Evolutionary conservation across 2,329 filamentous ascomycete species (phyloP).

Genomic region (Dactylella cylindrospora): DNA sequence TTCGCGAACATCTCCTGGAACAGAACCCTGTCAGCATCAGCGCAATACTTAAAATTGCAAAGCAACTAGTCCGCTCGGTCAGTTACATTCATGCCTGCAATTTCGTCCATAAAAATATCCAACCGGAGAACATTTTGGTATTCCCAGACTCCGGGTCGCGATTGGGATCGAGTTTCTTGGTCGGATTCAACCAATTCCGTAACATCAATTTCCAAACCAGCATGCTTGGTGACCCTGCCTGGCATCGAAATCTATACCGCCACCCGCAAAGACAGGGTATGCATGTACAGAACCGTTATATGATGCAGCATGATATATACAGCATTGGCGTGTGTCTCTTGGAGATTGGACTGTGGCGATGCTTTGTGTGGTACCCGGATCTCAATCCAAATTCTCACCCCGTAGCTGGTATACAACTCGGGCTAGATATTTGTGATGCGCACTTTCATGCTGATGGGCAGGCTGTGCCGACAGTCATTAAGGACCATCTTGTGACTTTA

Average conservation of each 20-base stretch:
- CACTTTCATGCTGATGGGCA: background rate
- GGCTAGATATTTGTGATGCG: no score
- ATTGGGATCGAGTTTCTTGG: constrained; percentile 52
- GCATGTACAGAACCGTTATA: constrained; percentile 52
- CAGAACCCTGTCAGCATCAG: constrained; percentile 33
- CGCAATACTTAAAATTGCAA: constrained; percentile 49
- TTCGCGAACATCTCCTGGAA: no score
- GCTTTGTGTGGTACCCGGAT: constrained; percentile 2
- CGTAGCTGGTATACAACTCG: no score
- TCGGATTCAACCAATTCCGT: constrained; percentile 56
- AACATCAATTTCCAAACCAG: constrained; percentile 51
- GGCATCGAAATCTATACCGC: constrained; percentile 57
- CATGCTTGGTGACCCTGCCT: constrained; percentile 52
- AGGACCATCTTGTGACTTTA: constrained; percentile 5
- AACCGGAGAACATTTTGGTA: constrained; percentile 54
- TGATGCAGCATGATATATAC: constrained; percentile 62
- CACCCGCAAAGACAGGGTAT: constrained; percentile 57
- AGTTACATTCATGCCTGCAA: constrained; percentile 52
- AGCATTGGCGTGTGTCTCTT: constrained; percentile 60
- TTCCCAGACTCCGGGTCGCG: constrained; percentile 45
- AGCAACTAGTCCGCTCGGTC: constrained; percentile 51
- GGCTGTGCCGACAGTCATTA: background rate
- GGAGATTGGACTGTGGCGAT: constrained; percentile 58
- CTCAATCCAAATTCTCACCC: no score
- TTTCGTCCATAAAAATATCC: constrained; percentile 57